Conservation (phyloP, 306 rosid species). For the Trichosanthes truncata region DNA sequence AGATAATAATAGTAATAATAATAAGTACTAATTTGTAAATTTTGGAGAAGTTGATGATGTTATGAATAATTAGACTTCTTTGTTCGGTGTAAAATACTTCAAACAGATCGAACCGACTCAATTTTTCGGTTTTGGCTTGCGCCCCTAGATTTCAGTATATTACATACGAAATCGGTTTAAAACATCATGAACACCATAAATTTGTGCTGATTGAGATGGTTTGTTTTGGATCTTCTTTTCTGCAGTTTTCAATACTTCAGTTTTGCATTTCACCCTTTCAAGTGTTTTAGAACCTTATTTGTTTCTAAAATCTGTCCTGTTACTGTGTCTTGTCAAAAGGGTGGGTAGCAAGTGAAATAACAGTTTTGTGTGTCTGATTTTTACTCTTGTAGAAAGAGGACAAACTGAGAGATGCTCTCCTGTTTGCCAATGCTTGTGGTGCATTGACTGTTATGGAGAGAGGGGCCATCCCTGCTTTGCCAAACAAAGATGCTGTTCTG, state of each 20-base stretch:
- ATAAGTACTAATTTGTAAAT: background rate
- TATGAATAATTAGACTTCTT: background rate
- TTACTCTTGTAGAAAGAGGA: slow-evolving; percentile 52
- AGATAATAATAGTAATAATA: background rate
- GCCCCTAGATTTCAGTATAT: background rate
- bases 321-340: background rate
- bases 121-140: background rate
- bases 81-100: background rate
- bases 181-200: background rate
- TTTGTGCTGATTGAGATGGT: background rate
- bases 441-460: slow-evolving; percentile 84
- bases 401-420: slow-evolving; percentile 67
- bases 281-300: background rate
- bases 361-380: background rate
- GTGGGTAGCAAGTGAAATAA: background rate
- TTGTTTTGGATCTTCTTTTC: background rate
- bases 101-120: background rate
- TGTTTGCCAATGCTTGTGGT: slow-evolving; percentile 90
- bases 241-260: background rate
- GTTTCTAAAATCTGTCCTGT: background rate
- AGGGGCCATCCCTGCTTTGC: slow-evolving; percentile 98
- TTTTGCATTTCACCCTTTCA: background rate
- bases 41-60: background rate
- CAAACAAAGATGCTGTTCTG: slow-evolving; percentile 63
- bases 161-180: background rate